A percentile compares a stretch with the other conserved stretches of the same genome.
These are phyloP conservation scores for Oryza glaberrima DNA, from an alignment of 176 grass and related monocot genomes.

Conservation along the genomic window DNA sequence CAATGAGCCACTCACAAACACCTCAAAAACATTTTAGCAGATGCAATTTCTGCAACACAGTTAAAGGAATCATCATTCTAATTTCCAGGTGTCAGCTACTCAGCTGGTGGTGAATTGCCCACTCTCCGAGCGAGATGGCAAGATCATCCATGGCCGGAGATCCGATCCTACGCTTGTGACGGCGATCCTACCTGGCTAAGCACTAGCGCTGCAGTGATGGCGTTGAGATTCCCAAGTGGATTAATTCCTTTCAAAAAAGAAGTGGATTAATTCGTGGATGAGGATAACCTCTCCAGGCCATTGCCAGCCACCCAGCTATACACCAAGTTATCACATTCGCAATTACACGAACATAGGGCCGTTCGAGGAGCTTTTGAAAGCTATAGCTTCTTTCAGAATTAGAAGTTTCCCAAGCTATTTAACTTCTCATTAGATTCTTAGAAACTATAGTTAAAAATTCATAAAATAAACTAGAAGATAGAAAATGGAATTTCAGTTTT, in stretches of 20 bases:
- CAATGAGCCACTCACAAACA: neutral
- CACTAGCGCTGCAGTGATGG: neutral
- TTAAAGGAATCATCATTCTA: neutral
- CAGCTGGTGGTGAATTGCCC: no score
- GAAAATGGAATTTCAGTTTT: no score
- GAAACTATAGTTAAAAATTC: no score
- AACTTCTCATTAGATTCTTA: no score
- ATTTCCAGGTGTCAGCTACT: no score
- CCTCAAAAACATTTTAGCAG: neutral
- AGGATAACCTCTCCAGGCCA: neutral
- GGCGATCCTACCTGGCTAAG: neutral
- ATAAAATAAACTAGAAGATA: no score
- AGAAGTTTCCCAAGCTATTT: no score
- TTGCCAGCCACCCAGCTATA: neutral
- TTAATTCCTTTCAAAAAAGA: neutral
- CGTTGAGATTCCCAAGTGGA: neutral
- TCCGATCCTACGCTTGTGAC: neutral
- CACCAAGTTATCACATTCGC: neutral
- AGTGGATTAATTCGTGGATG: neutral
- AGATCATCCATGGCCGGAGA: neutral
- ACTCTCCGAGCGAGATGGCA: no score
- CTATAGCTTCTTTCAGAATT: no score
- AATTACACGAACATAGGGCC: no score
- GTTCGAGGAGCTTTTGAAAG: no score
- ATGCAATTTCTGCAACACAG: neutral